These are phyloP conservation scores for Rhynchospora pubera DNA, from an alignment of 176 grass and related monocot genomes.

Conservation along the genomic window DNA sequence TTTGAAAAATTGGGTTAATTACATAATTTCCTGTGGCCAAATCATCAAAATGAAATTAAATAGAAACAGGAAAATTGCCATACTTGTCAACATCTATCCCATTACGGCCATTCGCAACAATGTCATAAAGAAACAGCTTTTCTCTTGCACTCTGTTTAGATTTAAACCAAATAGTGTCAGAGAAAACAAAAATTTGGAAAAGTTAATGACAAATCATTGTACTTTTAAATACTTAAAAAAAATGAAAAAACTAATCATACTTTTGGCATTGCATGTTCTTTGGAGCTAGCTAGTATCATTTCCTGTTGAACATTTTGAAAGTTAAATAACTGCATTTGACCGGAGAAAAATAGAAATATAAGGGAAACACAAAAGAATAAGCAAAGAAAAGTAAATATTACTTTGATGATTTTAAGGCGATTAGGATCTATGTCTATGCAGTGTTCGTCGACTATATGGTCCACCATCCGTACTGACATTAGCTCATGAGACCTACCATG, in stretches of 20 bases:
- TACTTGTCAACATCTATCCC: slow-evolving; percentile 99
- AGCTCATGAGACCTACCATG: slow-evolving; percentile 64
- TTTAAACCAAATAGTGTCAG: slow-evolving; percentile 17
- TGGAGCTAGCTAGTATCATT: slow-evolving; percentile 86
- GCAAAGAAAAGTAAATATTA: slow-evolving; percentile 19
- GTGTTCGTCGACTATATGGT: slow-evolving; percentile 80
- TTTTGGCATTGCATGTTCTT: slow-evolving; percentile 29
- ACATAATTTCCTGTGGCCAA: slow-evolving; percentile 17
- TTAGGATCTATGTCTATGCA: slow-evolving; percentile 72
- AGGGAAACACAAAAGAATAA: not conserved
- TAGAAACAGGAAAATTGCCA: slow-evolving; percentile 14
- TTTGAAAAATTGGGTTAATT: slow-evolving; percentile 20
- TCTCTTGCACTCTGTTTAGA: slow-evolving; percentile 59
- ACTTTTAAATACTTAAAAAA: not conserved
- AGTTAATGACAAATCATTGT: not conserved
- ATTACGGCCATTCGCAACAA: slow-evolving; percentile 95
- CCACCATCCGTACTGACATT: slow-evolving; percentile 76
- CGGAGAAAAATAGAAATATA: not conserved
- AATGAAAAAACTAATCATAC: slow-evolving; percentile 30
- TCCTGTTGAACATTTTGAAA: slow-evolving; percentile 38
- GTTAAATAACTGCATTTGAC: not conserved
- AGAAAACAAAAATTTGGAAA: not conserved
- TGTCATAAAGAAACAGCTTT: slow-evolving; percentile 90
- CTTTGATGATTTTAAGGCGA: slow-evolving; percentile 66
- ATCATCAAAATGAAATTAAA: slow-evolving; percentile 10